Percentiles rank a stretch among this genome's conserved stretches.
These are phyloP conservation scores for Sherardia arvensis DNA, from an alignment of 257 asterid species.

Conservation along the genomic window DNA sequence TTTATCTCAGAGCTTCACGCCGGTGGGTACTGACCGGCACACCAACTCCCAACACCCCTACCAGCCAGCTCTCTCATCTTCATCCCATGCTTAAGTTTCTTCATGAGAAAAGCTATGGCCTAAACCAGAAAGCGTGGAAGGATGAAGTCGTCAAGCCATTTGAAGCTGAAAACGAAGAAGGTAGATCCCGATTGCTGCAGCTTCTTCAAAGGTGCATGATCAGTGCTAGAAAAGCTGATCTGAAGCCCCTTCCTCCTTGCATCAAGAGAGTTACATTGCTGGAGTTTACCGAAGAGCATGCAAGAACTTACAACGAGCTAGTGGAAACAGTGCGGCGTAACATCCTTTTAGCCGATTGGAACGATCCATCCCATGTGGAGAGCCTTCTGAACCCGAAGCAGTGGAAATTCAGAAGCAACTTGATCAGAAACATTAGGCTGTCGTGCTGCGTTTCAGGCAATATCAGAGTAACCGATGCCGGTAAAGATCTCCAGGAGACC, in stretches of 20 bases:
- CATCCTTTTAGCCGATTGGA: conserved; percentile 95
- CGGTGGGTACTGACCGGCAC: conserved; percentile 99
- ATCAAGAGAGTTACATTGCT: conserved; percentile 57
- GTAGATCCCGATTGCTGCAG: conserved; percentile 71
- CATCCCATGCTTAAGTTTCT: conserved; percentile 90
- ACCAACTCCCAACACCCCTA: conserved; percentile 95
- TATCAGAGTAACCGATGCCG: conserved; percentile 75
- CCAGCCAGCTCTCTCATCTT: conserved; percentile 79
- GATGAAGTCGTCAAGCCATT: conserved; percentile 79
- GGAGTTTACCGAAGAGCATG: conserved; percentile 73
- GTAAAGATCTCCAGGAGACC: conserved; percentile 93
- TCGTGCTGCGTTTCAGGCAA: conserved; percentile 99
- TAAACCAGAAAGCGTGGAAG: conserved; percentile 79
- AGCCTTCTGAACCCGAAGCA: conserved; percentile 86
- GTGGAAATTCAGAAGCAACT: conserved; percentile 81
- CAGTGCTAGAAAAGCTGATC: conserved; percentile 83
- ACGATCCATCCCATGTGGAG: conserved; percentile 96
- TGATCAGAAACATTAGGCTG: conserved; percentile 73
- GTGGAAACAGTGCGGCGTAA: conserved; percentile 89
- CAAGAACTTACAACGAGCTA: conserved; percentile 82
- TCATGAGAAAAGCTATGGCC: conserved; percentile 81
- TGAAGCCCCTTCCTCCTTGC: conserved; percentile 89
- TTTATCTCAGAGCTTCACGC: conserved; percentile 59
- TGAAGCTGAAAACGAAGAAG: conserved; percentile 95
- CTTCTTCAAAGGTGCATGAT: conserved; percentile 91